phyloP scores from a whole-genome alignment of 139 green algal species.

The Penium margaritaceum region DNA sequence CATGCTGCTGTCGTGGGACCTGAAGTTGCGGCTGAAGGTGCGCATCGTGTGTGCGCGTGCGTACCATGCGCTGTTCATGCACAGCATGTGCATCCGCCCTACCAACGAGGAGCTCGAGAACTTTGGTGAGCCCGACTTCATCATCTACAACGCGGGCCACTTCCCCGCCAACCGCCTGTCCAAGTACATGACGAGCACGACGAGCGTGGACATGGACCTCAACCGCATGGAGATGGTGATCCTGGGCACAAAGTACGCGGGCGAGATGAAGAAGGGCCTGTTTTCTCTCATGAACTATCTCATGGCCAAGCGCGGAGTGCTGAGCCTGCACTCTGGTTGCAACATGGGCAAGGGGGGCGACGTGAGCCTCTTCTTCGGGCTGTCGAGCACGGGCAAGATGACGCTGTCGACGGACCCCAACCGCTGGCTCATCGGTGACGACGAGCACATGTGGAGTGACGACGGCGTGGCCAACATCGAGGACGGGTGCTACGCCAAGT shows the following conservation, averaged over 20 bases:
- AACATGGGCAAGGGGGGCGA: conserved; percentile 67
- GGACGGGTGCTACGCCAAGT: conserved; percentile 94
- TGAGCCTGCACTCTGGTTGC: conserved; percentile 73
- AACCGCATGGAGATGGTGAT: conserved; percentile 52
- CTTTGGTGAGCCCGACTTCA: no score
- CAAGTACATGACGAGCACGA: conserved; percentile 75
- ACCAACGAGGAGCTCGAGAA: no score
- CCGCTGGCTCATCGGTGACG: conserved; percentile 79
- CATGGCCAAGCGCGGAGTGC: conserved; percentile 61
- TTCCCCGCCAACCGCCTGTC: no score
- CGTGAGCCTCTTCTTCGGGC: conserved; percentile 48
- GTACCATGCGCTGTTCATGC: conserved; percentile 91
- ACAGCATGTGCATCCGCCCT: conserved; percentile 96
- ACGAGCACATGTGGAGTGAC: conserved; percentile 85
- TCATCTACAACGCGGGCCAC: no score
- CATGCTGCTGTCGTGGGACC: conserved; percentile 24
- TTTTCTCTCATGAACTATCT: conserved; percentile 87
- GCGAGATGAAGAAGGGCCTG: conserved; percentile 89
- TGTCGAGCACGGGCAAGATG: conserved; percentile 56
- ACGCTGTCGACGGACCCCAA: conserved; percentile 67
- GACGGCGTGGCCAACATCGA: conserved; percentile 89
- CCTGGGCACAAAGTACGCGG: conserved; percentile 70
- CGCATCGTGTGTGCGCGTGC: conserved; percentile 63
- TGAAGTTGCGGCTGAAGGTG: conserved; percentile 18
- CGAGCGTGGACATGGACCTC: conserved; percentile 59